Conservation (phyloP, 1,139 yeast genomes). For the Suhomyces yuchorum region DNA sequence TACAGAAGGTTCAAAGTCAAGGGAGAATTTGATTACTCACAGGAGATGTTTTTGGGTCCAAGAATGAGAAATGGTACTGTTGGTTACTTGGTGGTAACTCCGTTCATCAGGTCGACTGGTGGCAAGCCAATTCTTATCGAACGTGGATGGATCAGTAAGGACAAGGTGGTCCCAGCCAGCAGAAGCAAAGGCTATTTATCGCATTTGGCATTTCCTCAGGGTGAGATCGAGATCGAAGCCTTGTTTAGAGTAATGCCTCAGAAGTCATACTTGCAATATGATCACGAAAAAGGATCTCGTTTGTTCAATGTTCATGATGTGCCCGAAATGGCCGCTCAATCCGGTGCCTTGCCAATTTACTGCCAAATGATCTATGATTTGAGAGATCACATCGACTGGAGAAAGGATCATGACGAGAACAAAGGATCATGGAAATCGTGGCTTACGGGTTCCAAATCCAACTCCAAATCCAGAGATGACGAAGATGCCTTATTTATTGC, state of each 20-base stretch:
- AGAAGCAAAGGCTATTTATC: slow-evolving; percentile 53
- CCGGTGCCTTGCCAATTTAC: slow-evolving; percentile 72
- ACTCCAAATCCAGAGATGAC: background rate
- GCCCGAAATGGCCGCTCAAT: slow-evolving; percentile 71
- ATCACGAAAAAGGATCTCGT: slow-evolving; percentile 66
- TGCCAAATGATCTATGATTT: slow-evolving; percentile 73
- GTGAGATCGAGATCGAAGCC: slow-evolving; percentile 73
- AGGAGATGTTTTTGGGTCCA: slow-evolving; percentile 94
- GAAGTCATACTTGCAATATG: slow-evolving; percentile 73
- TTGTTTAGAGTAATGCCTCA: slow-evolving; percentile 71
- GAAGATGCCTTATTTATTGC: slow-evolving; percentile 23
- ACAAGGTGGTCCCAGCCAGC: slow-evolving; percentile 62
- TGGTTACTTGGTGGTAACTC: slow-evolving; percentile 83
- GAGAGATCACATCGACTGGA: slow-evolving; percentile 60
- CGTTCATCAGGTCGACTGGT: slow-evolving; percentile 75
- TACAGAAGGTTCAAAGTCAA: slow-evolving; percentile 72
- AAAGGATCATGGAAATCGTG: slow-evolving; percentile 18
- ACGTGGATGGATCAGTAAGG: slow-evolving; percentile 90
- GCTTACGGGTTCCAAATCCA: slow-evolving; percentile 5
- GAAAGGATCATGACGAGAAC: slow-evolving; percentile 4
- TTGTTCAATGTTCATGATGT: slow-evolving; percentile 75
- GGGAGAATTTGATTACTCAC: slow-evolving; percentile 80
- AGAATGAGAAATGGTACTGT: slow-evolving; percentile 71
- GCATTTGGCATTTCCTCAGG: slow-evolving; percentile 72
- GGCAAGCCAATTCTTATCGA: slow-evolving; percentile 73